These are phyloP conservation scores for Schwanniomyces polymorphus DNA, from an alignment of 805 yeast species.

Conservation along the genomic window DNA sequence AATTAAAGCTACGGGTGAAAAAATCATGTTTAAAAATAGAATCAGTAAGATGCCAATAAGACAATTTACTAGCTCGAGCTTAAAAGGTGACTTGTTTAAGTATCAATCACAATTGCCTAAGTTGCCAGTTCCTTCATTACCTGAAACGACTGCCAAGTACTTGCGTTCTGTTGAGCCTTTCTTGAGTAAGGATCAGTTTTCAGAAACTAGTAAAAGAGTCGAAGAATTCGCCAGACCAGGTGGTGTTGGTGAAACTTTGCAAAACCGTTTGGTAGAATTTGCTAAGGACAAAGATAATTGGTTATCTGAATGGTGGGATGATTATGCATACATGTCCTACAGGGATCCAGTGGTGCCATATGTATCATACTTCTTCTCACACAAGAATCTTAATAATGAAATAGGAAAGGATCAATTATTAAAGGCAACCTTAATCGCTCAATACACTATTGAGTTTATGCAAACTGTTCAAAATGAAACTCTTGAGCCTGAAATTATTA, in stretches of 20 bases:
- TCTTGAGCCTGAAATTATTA: constrained; percentile 77
- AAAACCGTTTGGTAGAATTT: constrained; percentile 58
- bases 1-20: background rate
- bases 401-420: constrained; percentile 63
- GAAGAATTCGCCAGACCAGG: constrained; percentile 62
- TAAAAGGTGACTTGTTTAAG: constrained; percentile 68
- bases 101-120: constrained; percentile 75
- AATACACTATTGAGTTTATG: constrained; percentile 68
- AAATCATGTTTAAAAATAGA: constrained; percentile 8
- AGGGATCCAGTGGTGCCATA: constrained; percentile 95
- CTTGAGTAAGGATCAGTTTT: constrained; percentile 50
- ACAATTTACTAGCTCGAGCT: constrained; percentile 25
- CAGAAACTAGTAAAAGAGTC: constrained; percentile 53
- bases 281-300: constrained; percentile 75
- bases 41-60: constrained; percentile 14
- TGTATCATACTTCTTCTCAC: constrained; percentile 86
- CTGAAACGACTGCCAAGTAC: constrained; percentile 68
- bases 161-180: constrained; percentile 73
- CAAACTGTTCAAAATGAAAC: constrained; percentile 66
- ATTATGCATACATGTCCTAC: constrained; percentile 85
- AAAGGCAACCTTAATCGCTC: constrained; percentile 75
- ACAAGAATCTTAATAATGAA: constrained; percentile 61
- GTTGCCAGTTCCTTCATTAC: constrained; percentile 83
- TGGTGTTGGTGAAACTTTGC: constrained; percentile 69
- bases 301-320: constrained; percentile 93